Conservation (phyloP, 805 yeast genomes). For the Candida pini region DNA sequence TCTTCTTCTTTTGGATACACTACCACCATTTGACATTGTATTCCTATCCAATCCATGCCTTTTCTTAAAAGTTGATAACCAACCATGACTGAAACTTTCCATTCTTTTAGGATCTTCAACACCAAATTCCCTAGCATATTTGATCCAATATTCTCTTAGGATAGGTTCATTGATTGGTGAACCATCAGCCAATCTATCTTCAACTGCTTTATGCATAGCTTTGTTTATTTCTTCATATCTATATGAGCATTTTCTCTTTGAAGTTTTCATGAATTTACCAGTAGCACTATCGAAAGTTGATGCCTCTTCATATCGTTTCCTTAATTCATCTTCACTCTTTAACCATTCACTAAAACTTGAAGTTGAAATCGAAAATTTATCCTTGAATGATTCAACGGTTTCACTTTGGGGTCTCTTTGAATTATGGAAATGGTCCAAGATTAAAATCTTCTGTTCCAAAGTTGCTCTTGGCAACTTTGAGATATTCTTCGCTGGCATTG, state of each 20-base stretch:
- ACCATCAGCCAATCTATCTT: conserved; percentile 35
- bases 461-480: conserved; percentile 43
- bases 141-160: conserved; percentile 50
- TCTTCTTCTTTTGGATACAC: not conserved
- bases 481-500: conserved; percentile 7
- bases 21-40: conserved; percentile 6
- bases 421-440: conserved; percentile 44
- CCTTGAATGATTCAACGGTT: conserved; percentile 47
- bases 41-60: conserved; percentile 36
- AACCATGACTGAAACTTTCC: conserved; percentile 53
- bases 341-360: conserved; percentile 60
- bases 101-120: conserved; percentile 56
- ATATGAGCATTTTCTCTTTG: conserved; percentile 43
- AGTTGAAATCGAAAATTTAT: conserved; percentile 49
- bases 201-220: conserved; percentile 53
- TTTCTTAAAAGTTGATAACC: conserved; percentile 57
- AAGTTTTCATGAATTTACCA: conserved; percentile 20
- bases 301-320: conserved; percentile 37
- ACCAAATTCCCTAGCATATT: conserved; percentile 49
- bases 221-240: conserved; percentile 54
- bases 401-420: conserved; percentile 50
- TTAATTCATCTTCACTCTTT: conserved; percentile 44
- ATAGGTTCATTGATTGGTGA: conserved; percentile 51
- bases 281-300: conserved; percentile 18
- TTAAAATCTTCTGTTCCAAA: conserved; percentile 52